Evolutionary conservation across 1,284 basidiomycete genomes (phyloP), one percentile per base, ranked within the genome.

Genomic region (Cryptococcus sp.): DNA sequence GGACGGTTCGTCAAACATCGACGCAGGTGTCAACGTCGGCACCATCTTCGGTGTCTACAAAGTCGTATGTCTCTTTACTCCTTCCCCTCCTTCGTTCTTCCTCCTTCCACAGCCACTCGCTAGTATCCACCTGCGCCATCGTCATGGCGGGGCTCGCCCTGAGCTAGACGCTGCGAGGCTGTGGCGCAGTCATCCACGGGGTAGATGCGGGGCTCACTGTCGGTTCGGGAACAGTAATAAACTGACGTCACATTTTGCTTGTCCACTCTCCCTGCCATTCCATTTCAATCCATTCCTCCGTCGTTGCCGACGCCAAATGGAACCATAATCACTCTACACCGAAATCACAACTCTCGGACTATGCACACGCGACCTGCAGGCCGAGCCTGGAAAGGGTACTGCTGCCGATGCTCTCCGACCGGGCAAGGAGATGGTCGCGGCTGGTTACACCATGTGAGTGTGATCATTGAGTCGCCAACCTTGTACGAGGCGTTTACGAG

Each of bases 1-100:
- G 55, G 96, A 99, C 73, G 96, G 96, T 55, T 91, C 89, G 71
- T 93, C 90, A 81, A 99, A 99, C 82, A 99, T 99, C 80, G 96
- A 99, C 78, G 96, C 96, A 65, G 96, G 95, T 87, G 96, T 99
- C 65, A 99, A 99, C 81, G 96, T 99, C 75, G 96, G 96, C 47
- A 99, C 96, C 60, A 99, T 99, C 82, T 99, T 99, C 78, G 96
- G 96, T 60, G 89, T 99, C 71, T 99, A 99, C 83, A 86, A 87
- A 72, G 82, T 96, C 57, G 78, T 80, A 49, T 67, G 91, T 91
- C 3, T 7, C 16, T 38, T 6, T 46, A 17, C 43, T 50, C 41
- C 11, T 4, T n/a, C 30, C 47, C 54, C 38, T 19, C 5, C 41
- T 11, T 16, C 16, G 23, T 46, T 55, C 41, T 7, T 19, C 16